Evolutionary conservation across 805 yeast genomes (phyloP).

Genomic region (Lachancea sp.): DNA sequence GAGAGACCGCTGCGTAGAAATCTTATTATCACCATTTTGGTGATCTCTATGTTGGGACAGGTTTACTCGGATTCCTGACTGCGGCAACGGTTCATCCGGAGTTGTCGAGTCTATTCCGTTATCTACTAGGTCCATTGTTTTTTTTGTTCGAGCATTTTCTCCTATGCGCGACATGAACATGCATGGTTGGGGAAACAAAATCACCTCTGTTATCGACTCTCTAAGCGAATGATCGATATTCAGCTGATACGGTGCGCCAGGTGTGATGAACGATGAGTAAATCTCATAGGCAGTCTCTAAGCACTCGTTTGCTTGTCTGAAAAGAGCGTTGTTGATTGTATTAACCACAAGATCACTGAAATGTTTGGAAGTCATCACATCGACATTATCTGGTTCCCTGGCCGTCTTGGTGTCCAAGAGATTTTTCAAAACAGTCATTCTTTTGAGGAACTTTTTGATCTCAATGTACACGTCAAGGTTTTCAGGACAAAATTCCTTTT

Average conservation of each 20-base stretch:
- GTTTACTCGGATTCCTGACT: too few relatives aligned
- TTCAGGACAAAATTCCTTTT: constrained; percentile 61
- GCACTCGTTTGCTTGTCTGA: constrained; percentile 46
- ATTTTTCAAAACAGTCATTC: constrained; percentile 39
- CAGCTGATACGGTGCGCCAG: constrained; percentile 61
- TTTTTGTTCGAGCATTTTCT: neutral
- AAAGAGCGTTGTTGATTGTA: constrained; percentile 36
- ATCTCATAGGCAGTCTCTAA: constrained; percentile 57
- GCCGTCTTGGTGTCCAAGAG: constrained; percentile 28
- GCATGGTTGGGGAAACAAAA: constrained; percentile 36
- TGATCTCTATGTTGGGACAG: neutral
- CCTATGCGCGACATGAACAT: constrained; percentile 12
- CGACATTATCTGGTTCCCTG: constrained; percentile 10
- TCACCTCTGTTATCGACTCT: constrained; percentile 36
- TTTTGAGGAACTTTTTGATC: constrained; percentile 46
- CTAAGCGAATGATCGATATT: constrained; percentile 57
- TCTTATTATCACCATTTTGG: too few relatives aligned
- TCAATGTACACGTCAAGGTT: constrained; percentile 67
- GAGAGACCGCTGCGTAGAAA: too few relatives aligned
- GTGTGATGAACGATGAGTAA: constrained; percentile 56
- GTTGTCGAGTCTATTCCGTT: neutral
- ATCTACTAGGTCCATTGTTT: neutral
- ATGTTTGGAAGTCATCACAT: constrained; percentile 8
- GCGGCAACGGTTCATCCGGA: neutral
- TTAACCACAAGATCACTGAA: constrained; percentile 23